Base-by-base conservation (phyloP, 768 basidiomycete species). In the Lepiota brunneoincarnata region DNA sequence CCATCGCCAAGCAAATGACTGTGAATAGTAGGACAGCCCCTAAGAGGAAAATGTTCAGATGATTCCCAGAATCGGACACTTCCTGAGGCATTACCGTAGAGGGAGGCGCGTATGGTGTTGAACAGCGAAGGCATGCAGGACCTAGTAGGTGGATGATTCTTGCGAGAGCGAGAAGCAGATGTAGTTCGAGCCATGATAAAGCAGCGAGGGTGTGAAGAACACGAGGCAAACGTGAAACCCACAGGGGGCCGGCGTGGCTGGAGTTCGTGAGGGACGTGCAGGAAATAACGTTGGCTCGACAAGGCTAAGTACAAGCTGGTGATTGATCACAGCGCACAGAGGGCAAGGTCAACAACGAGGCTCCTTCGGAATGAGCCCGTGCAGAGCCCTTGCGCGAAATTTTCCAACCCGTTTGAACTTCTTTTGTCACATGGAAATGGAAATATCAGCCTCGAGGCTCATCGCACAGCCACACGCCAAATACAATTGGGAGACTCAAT, bases 1-100 rank as follows among this genome's bases (percentile, higher is more conserved):
- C 87, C 72, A 93, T 85, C 55, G 81, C 88, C 58, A 93, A 73
- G 63, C 87, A 90, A 61, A 93, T 85, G 57, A 87, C 69, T 18
- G 88, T 89, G 79, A 88, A 92, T 55, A 85, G 67, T 47, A 92
- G 68, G 38, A 90, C 81, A 40, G 81, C 71, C 62, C 74, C 90
- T 92, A 54, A 10, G 28, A 9, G 49, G 34, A 23, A 31, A 40
- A 44, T 17, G 17, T 54, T 36, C 51, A 39, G 37, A 47, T 15
- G 47, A 47, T 24, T 23, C 23, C n/a, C 35, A 39, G 17, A 41
- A 41, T 50, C 51, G 47, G 45, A 62, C 28, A 11, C 40, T 51
- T 15, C 63, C 15, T 26, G 36, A 38, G 41, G 62, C 82, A 59
- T n/a, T 67, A 86, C 89, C 75, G 75, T 89, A 91, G 58, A 89